Evolutionary conservation across 106 monocot genomes (phyloP).

Genomic region (Allium sativum): DNA sequence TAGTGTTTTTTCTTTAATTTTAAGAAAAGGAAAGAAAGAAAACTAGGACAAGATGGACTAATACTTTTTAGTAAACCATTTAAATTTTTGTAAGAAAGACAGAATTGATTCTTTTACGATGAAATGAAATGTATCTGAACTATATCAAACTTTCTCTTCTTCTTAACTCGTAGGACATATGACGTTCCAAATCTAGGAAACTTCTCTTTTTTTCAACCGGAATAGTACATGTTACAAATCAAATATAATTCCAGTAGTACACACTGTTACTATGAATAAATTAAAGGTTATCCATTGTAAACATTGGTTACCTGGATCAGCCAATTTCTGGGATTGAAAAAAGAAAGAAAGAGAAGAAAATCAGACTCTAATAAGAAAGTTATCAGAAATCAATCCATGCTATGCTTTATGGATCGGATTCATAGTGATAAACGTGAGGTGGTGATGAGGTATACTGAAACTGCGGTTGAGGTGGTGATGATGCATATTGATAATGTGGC

Average conservation of each 20-base stretch:
- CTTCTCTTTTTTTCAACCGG: too few species aligned
- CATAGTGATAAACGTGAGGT: background rate
- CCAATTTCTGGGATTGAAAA: background rate
- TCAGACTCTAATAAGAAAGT: background rate
- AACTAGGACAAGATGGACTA: too few species aligned
- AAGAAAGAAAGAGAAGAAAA: background rate
- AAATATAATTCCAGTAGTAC: too few species aligned
- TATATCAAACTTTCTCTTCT: constrained; percentile 3
- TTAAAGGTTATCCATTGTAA: too few species aligned
- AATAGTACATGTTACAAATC: too few species aligned
- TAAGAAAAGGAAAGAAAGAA: too few species aligned
- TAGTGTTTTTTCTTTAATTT: too few species aligned
- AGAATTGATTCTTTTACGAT: background rate
- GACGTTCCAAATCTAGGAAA: constrained; percentile 68
- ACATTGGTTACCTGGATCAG: background rate
- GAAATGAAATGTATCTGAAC: background rate
- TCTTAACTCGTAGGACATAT: constrained; percentile 41
- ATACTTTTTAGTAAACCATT: too few species aligned
- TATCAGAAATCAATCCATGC: background rate
- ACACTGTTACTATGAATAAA: too few species aligned
- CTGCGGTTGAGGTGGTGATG: too few species aligned
- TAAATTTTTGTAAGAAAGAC: background rate
- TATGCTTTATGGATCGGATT: background rate
- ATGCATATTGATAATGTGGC: too few species aligned
- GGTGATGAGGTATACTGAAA: too few species aligned